phyloP scores from a whole-genome alignment of 164 flowering plant genomes.

The Tinospora cordifolia region DNA sequence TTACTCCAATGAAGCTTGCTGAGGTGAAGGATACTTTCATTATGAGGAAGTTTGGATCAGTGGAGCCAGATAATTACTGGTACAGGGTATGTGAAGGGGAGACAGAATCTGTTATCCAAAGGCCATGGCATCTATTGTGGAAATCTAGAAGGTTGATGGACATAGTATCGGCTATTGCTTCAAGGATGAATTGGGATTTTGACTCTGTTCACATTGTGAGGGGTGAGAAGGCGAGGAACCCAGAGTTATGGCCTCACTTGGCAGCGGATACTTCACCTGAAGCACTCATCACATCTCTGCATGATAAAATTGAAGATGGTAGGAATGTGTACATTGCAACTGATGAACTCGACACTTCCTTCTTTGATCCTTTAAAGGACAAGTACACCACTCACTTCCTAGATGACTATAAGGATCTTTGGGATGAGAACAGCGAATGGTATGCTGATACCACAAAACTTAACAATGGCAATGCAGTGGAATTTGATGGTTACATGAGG shows the following conservation, averaged over 20 bases:
- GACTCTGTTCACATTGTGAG: constrained; percentile 80
- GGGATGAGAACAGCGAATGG: constrained; percentile 88
- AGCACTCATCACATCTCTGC: constrained; percentile 56
- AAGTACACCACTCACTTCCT: constrained; percentile 70
- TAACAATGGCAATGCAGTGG: constrained; percentile 61
- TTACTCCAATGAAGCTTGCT: constrained; percentile 72
- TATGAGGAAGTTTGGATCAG: constrained; percentile 76
- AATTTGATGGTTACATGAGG: constrained; percentile 91
- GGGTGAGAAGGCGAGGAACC: constrained; percentile 72
- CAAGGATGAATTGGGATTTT: constrained; percentile 48
- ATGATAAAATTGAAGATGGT: constrained; percentile 68
- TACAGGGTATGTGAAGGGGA: constrained; percentile 95
- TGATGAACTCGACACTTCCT: constrained; percentile 57
- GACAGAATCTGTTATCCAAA: constrained; percentile 65
- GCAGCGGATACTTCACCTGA: constrained; percentile 60
- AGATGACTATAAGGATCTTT: constrained; percentile 70
- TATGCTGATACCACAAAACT: constrained; percentile 60
- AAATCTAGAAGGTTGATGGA: constrained; percentile 50
- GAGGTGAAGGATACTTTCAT: constrained; percentile 57
- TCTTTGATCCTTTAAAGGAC: constrained; percentile 79
- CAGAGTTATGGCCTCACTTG: constrained; percentile 29
- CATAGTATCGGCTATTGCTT: constrained; percentile 25
- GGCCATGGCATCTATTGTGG: constrained; percentile 91
- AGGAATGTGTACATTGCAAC: constrained; percentile 73
- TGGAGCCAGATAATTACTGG: constrained; percentile 85